These are phyloP conservation scores for Yamadazyma phyllophila DNA, from an alignment of 805 yeast species.

Conservation along the genomic window DNA sequence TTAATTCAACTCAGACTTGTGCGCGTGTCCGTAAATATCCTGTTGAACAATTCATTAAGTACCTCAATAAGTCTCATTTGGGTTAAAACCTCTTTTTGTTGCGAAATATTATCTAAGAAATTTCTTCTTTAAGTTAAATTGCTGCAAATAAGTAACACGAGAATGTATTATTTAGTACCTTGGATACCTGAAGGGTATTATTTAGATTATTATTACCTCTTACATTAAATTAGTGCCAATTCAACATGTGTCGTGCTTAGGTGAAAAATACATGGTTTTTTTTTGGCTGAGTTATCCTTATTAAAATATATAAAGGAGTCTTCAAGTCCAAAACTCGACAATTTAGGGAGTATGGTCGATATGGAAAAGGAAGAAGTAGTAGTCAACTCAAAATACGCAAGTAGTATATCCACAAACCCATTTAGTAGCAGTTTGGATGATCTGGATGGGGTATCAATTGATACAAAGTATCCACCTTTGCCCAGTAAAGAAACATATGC, in stretches of 20 bases:
- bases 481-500: background rate
- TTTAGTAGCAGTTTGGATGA: background rate
- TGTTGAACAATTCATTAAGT: too few relatives aligned
- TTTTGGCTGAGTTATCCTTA: too few relatives aligned
- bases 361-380: background rate
- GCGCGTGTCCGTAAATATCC: background rate
- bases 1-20: background rate
- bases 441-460: background rate
- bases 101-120: background rate
- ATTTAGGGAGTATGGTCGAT: too few relatives aligned
- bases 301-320: too few relatives aligned
- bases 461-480: background rate
- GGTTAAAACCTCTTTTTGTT: background rate
- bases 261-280: too few relatives aligned
- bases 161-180: too few relatives aligned
- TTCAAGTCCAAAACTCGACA: too few relatives aligned
- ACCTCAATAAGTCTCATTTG: too few relatives aligned
- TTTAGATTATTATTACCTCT: too few relatives aligned
- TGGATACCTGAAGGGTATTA: too few relatives aligned
- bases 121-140: background rate
- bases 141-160: background rate
- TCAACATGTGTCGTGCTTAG: too few relatives aligned
- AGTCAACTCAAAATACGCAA: background rate
- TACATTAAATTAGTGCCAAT: too few relatives aligned
- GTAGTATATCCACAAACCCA: background rate